These are phyloP conservation scores for Cercospora sojina DNA, from an alignment of 2,329 filamentous ascomycete species.

Conservation along the genomic window DNA sequence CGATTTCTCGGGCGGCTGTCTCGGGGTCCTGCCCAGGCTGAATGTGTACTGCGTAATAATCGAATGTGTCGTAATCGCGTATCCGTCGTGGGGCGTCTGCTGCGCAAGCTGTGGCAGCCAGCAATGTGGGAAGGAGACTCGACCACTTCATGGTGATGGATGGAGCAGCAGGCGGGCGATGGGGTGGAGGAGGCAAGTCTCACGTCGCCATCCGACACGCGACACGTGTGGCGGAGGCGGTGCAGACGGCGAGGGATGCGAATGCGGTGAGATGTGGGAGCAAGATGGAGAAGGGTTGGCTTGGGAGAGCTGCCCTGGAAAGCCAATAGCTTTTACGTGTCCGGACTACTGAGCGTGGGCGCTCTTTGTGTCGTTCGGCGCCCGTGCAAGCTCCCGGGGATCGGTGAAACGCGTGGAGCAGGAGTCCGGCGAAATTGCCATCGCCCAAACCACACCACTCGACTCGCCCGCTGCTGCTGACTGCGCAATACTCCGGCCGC, in stretches of 20 bases:
- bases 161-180: neutral
- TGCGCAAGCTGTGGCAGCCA: constrained; percentile 11
- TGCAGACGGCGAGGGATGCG: neutral
- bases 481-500: neutral
- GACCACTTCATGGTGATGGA: constrained; percentile 13
- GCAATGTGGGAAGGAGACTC: constrained; percentile 13
- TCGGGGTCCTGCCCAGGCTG: constrained; percentile 63
- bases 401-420: neutral
- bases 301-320: neutral
- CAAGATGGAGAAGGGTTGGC: neutral
- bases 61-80: constrained; percentile 65
- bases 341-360: neutral
- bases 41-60: constrained; percentile 93
- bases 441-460: neutral
- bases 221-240: neutral
- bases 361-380: constrained; percentile 1
- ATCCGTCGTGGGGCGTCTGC: constrained; percentile 14
- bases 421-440: neutral
- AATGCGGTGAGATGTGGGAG: neutral
- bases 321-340: neutral
- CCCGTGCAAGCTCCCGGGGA: neutral
- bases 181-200: neutral
- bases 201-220: neutral
- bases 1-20: constrained; percentile 69
- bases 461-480: neutral